Base-by-base conservation (phyloP, 2,329 filamentous ascomycete genomes). In the Chaetomium olivaceum region DNA sequence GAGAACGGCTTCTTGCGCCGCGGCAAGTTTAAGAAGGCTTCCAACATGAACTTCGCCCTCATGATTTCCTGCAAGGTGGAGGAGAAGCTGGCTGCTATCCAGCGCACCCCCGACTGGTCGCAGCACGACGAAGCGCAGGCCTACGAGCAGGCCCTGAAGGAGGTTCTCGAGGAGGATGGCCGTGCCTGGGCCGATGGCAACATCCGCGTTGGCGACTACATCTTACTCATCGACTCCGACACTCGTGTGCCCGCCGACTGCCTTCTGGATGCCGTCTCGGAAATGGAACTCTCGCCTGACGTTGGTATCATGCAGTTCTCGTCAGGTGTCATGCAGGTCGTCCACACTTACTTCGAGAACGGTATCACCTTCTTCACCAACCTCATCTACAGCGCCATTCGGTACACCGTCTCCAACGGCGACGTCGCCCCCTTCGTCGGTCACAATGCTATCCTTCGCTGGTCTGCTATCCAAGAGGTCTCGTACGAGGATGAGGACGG, bases 151-250 rank as follows among this genome's bases (percentile, higher is more conserved):
- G 83, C 86, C 66, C 82, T 93, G 51, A 84, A 86, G 70, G 84
- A 89, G 66, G 85, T 89, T 21, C 82, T 93, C 46, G 83, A 88
- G 56, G 86, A 88, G 58, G 83, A 91, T 64, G 87, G 88, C 21
- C 86, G 89, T 31, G 90, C 90, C 31, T 91, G 89, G 90, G 91
- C 91, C 21, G 91, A 92, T 74, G 92, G 92, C 68, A 93, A 95
- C 76, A 89, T 96, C 71, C 91, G 92, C 60, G 82, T 96, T 25
- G 92, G 92, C 63, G 92, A 96, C 77, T 93, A 93, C 76, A 91
- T 93, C 66, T 80, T 91, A 36, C 80, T 93, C 66, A 90, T 92
- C 73, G 90, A 92, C 78, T 92, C 90, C 1, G 90, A 93, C 76
- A 93, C 90, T 33, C 89, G 90, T 77, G 90, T 92, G 2, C 91